Conservation (phyloP, 495 filamentous ascomycete genomes). For the Annulohypoxylon nitens region DNA sequence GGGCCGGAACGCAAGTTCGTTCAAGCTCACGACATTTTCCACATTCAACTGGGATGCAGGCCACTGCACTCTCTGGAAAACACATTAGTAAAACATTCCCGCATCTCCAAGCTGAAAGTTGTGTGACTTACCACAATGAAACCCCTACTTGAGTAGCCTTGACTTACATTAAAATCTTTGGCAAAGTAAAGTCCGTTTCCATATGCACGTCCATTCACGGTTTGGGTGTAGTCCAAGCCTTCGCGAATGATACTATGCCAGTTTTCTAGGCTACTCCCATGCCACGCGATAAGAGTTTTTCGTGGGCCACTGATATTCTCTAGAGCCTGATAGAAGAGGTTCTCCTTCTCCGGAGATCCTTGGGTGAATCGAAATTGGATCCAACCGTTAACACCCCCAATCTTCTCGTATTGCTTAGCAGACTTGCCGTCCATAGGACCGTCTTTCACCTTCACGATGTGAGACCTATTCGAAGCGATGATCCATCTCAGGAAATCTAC, state of each 20-base stretch:
- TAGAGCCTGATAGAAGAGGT: constrained; percentile 78
- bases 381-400: constrained; percentile 75
- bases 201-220: constrained; percentile 73
- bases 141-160: constrained; percentile 59
- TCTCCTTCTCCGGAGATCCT: constrained; percentile 91
- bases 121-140: background rate
- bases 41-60: constrained; percentile 73
- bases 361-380: constrained; percentile 89
- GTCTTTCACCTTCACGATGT: constrained; percentile 74
- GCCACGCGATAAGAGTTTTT: constrained; percentile 49
- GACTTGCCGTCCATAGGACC: constrained; percentile 27
- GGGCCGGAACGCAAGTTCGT: constrained; percentile 88
- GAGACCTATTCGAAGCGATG: constrained; percentile 89
- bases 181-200: constrained; percentile 90
- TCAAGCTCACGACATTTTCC: constrained; percentile 74
- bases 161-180: constrained; percentile 67
- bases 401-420: constrained; percentile 60
- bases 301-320: constrained; percentile 54
- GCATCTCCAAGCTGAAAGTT: background rate
- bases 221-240: constrained; percentile 78
- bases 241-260: constrained; percentile 93
- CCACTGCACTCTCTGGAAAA: constrained; percentile 64
- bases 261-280: constrained; percentile 78
- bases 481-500: constrained; percentile 86
- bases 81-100: constrained; percentile 7